A percentile compares a stretch with the other conserved stretches of the same genome.
phyloP scores from a whole-genome alignment of 176 grass and related monocot species.

The Cocos nucifera region DNA sequence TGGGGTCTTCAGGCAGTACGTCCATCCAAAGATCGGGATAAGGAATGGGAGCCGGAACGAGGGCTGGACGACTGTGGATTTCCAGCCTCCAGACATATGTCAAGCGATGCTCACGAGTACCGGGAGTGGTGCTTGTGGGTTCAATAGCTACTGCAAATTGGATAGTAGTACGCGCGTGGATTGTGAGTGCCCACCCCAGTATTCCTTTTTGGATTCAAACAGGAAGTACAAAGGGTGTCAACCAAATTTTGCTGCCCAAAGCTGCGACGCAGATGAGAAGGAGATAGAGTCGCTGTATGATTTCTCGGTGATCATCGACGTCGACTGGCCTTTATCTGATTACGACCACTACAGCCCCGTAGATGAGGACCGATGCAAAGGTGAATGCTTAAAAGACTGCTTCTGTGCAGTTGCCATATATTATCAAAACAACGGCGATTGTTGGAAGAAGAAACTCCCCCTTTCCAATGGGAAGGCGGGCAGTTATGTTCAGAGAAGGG shows the following conservation, averaged over 20 bases:
- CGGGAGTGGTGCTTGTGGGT: slow-evolving; percentile 32
- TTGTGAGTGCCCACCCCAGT: slow-evolving; percentile 29
- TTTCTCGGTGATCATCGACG: not conserved
- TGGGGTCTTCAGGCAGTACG: slow-evolving; percentile 28
- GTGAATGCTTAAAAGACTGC: slow-evolving; percentile 24
- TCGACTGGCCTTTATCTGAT: slow-evolving; percentile 22
- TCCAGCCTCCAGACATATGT: slow-evolving; percentile 5
- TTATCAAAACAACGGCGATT: not conserved
- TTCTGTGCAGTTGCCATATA: slow-evolving; percentile 23
- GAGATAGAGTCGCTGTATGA: slow-evolving; percentile 3
- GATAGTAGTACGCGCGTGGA: not conserved
- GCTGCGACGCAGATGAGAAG: not conserved
- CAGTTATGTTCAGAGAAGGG: no score
- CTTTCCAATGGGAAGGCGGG: slow-evolving; percentile 23
- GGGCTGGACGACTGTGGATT: not conserved
- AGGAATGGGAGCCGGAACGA: not conserved
- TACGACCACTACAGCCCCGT: slow-evolving; percentile 12
- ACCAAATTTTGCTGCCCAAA: slow-evolving; percentile 6
- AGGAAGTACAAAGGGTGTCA: slow-evolving; percentile 35
- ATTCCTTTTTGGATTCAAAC: slow-evolving; percentile 18
- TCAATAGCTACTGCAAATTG: slow-evolving; percentile 36
- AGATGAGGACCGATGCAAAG: not conserved
- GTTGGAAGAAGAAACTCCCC: slow-evolving; percentile 30
- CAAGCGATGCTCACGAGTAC: not conserved
- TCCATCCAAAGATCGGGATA: slow-evolving; percentile 11